Percentiles rank a stretch among this genome's conserved stretches.
Evolutionary conservation across 495 filamentous ascomycete species (phyloP).

Genomic region (Venustampulla echinocandica): DNA sequence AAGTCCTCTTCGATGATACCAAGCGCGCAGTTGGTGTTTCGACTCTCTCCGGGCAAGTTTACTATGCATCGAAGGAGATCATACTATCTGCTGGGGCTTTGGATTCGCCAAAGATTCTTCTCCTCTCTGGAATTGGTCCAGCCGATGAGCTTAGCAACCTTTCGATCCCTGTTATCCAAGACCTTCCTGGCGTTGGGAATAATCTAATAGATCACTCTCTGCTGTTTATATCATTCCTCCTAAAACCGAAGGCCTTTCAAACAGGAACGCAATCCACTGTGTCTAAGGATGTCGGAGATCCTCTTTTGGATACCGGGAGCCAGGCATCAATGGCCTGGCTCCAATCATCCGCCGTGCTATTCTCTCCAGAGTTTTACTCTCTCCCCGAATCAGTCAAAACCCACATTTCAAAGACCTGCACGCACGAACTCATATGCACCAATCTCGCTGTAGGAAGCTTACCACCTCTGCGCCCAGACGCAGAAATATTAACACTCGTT

Average conservation of each 20-base stretch:
- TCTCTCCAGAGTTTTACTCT: neutral
- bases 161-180: conserved; percentile 38
- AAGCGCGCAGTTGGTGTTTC: conserved; percentile 28
- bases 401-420: neutral
- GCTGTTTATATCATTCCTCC: neutral
- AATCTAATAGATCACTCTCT: conserved; percentile 47
- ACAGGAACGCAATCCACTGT: neutral
- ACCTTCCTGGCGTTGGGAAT: conserved; percentile 43
- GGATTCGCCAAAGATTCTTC: conserved; percentile 50
- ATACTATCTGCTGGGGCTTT: conserved; percentile 48
- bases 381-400: neutral
- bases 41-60: conserved; percentile 22
- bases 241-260: neutral
- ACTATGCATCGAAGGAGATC: conserved; percentile 41
- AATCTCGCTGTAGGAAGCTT: neutral
- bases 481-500: neutral
- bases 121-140: conserved; percentile 70
- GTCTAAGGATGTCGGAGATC: neutral
- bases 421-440: neutral
- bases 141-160: conserved; percentile 37
- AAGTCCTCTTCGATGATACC: conserved; percentile 40
- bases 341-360: neutral
- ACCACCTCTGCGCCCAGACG: neutral
- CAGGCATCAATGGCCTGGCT: neutral
- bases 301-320: neutral